These are phyloP conservation scores for Saitoella complicata DNA, from an alignment of 805 yeast species.

Conservation along the genomic window DNA sequence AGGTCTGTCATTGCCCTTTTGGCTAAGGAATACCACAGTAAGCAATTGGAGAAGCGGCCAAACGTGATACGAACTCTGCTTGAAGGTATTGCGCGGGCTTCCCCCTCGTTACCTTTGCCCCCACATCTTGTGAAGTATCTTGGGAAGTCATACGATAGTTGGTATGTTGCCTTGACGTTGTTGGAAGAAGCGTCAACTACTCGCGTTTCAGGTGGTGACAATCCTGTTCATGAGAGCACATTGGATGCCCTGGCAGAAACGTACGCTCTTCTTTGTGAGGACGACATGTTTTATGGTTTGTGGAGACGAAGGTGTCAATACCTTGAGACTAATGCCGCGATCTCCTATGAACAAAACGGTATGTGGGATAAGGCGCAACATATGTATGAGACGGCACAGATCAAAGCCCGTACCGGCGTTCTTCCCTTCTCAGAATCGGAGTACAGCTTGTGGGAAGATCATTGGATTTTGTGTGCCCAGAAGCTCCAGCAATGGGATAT, in stretches of 20 bases:
- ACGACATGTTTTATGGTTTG: slow-evolving; percentile 91
- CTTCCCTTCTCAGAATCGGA: slow-evolving; percentile 91
- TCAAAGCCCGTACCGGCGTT: slow-evolving; percentile 88
- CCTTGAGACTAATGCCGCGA: slow-evolving; percentile 78
- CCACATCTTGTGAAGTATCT: slow-evolving; percentile 85
- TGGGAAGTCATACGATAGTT: slow-evolving; percentile 73
- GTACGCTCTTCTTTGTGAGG: slow-evolving; percentile 78
- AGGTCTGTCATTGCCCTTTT: slow-evolving; percentile 61
- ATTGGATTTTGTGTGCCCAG: slow-evolving; percentile 95
- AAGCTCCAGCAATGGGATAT: slow-evolving; percentile 97
- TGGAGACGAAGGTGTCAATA: slow-evolving; percentile 97
- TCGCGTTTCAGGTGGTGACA: slow-evolving; percentile 33
- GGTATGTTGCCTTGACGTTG: slow-evolving; percentile 79
- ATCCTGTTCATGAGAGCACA: slow-evolving; percentile 65
- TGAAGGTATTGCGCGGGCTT: slow-evolving; percentile 57
- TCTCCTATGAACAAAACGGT: slow-evolving; percentile 89
- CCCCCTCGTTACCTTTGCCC: slow-evolving; percentile 58
- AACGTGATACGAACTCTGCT: slow-evolving; percentile 74
- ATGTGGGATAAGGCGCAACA: slow-evolving; percentile 89
- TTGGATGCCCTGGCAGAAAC: slow-evolving; percentile 82
- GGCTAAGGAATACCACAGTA: slow-evolving; percentile 82
- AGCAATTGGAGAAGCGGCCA: slow-evolving; percentile 74
- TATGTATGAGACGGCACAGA: slow-evolving; percentile 88
- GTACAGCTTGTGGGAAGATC: slow-evolving; percentile 94
- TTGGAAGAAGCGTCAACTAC: slow-evolving; percentile 57